Percentiles rank a stretch among this genome's conserved stretches.
These are phyloP conservation scores for Aschersonia sp. DNA, from an alignment of 2,329 filamentous ascomycete genomes.

Conservation along the genomic window DNA sequence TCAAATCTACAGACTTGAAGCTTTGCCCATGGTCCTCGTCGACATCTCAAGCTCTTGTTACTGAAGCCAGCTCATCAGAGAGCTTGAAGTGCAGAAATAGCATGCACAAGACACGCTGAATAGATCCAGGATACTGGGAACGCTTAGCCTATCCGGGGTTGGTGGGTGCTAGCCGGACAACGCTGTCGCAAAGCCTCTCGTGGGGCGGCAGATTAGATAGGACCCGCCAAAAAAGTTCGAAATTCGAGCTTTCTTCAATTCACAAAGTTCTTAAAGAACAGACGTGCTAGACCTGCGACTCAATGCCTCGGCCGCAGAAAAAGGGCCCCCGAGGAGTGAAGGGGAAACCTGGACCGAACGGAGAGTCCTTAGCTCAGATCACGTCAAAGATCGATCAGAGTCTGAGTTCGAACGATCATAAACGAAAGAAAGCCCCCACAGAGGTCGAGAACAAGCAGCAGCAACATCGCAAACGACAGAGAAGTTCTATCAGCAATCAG, in stretches of 20 bases:
- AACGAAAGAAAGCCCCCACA: conserved; percentile 28
- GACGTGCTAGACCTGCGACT: not conserved
- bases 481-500: conserved; percentile 12
- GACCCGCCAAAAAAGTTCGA: conserved; percentile 6
- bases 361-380: conserved; percentile 34
- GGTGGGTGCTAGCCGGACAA: no score
- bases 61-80: no score
- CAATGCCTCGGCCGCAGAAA: conserved; percentile 23
- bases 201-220: conserved; percentile 8
- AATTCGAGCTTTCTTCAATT: not conserved
- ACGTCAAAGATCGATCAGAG: conserved; percentile 42
- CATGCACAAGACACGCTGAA: no score
- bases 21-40: no score
- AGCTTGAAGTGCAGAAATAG: no score
- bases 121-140: no score
- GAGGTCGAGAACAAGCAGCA: conserved; percentile 17
- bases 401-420: conserved; percentile 26
- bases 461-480: conserved; percentile 19
- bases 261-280: not conserved
- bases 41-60: no score
- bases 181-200: not conserved
- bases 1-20: not conserved
- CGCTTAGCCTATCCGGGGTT: no score
- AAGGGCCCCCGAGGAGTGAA: conserved; percentile 15
- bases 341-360: conserved; percentile 24